Evolutionary conservation across 2,329 filamentous ascomycete species (phyloP).

Genomic region (Mollisiaceae sp.): DNA sequence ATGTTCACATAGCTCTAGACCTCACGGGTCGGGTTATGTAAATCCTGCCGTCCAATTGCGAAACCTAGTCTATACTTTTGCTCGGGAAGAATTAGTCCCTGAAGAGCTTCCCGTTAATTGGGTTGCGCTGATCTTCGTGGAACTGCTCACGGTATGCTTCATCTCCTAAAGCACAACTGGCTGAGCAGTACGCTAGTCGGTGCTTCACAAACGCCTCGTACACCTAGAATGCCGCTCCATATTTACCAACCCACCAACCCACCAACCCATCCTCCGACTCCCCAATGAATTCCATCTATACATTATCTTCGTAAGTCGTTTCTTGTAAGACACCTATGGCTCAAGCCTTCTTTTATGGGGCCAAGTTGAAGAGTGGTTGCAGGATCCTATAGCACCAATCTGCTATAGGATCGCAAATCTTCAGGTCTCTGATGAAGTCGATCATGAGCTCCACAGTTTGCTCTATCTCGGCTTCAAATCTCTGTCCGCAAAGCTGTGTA

Average conservation of each 20-base stretch:
- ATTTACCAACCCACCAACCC: background rate
- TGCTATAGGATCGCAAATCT: constrained; percentile 57
- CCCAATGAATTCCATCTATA: background rate
- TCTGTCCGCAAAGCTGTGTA: constrained; percentile 51
- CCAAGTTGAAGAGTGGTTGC: constrained; percentile 37
- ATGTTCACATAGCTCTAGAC: background rate
- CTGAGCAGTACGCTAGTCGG: background rate
- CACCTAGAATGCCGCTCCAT: constrained; percentile 3
- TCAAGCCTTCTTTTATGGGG: constrained; percentile 15
- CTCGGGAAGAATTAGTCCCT: background rate
- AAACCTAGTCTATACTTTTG: background rate
- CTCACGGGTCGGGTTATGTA: background rate
- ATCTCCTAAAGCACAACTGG: background rate
- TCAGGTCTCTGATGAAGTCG: constrained; percentile 64
- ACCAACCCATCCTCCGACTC: too few species aligned
- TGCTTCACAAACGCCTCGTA: background rate
- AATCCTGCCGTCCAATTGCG: background rate
- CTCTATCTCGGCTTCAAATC: constrained; percentile 56
- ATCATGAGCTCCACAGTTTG: constrained; percentile 58
- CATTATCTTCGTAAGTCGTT: background rate
- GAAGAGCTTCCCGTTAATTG: background rate
- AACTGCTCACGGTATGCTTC: background rate
- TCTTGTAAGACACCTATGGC: background rate
- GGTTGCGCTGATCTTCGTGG: background rate
- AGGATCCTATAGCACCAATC: constrained; percentile 50